Conservation (phyloP, 148 eudicot species). For the Vaccinium darrowii region DNA sequence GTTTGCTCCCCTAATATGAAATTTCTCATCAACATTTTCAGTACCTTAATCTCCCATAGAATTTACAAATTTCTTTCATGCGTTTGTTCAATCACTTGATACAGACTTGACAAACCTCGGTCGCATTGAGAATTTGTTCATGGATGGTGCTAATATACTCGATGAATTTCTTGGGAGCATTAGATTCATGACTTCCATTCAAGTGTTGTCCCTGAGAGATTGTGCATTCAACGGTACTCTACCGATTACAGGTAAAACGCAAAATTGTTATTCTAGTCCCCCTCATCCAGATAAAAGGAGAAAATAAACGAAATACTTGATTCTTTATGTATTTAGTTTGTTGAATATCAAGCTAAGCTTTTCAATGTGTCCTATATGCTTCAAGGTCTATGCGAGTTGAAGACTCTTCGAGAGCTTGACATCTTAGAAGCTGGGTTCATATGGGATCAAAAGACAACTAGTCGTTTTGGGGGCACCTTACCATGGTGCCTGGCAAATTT, state of each 20-base stretch:
- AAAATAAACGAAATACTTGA: no score
- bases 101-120: not conserved
- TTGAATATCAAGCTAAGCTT: not conserved
- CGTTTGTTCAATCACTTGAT: not conserved
- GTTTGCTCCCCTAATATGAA: no score
- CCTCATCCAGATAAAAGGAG: not conserved
- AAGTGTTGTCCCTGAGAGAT: not conserved
- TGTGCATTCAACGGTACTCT: not conserved
- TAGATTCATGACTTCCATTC: not conserved
- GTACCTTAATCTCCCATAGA: no score
- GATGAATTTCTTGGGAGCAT: not conserved
- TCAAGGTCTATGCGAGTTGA: not conserved
- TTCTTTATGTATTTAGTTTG: not conserved
- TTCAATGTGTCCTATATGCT: not conserved
- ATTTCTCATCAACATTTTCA: no score
- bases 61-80: no score
- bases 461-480: not conserved
- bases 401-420: no score
- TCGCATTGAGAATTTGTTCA: not conserved
- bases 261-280: not conserved
- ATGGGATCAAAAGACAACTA: no score
- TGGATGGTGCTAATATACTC: not conserved
- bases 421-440: fast-evolving
- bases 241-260: not conserved
- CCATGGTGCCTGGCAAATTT: not conserved